Conservation (phyloP, 2,329 filamentous ascomycete species). For the Paecilomyces sp. region DNA sequence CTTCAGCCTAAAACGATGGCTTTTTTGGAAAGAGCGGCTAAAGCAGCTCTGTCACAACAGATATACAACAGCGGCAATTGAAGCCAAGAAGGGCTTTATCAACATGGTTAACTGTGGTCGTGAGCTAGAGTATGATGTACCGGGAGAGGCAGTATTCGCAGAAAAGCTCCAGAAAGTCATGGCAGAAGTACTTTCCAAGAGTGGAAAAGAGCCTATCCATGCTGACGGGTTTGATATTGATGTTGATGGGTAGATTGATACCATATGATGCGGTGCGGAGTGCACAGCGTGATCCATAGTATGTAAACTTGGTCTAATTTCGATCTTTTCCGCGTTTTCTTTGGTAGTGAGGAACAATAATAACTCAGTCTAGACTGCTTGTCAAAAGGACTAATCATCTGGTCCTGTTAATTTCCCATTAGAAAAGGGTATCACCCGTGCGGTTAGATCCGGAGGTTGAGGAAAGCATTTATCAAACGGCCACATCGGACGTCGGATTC, state of each 20-base stretch:
- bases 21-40: too few relatives aligned
- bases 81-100: too few relatives aligned
- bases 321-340: background rate
- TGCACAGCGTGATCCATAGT: background rate
- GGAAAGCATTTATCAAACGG: slow-evolving; percentile 35
- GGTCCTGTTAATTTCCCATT: slow-evolving; percentile 3
- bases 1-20: too few relatives aligned
- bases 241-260: background rate
- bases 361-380: background rate
- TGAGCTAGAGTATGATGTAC: background rate
- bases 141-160: background rate
- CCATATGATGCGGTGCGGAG: too few relatives aligned
- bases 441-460: slow-evolving; percentile 26
- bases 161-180: background rate
- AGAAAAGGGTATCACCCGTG: slow-evolving; percentile 30
- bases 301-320: background rate
- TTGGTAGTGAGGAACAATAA: background rate
- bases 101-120: too few relatives aligned
- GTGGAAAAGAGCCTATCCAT: background rate
- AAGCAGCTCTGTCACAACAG: too few relatives aligned
- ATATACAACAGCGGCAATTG: too few relatives aligned
- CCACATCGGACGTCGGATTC: slow-evolving; percentile 46
- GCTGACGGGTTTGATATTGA: background rate
- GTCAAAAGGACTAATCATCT: slow-evolving; percentile 1
- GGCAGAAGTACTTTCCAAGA: background rate